phyloP scores from a whole-genome alignment of 495 filamentous ascomycete genomes.

The Hypoxylon lenormandii region DNA sequence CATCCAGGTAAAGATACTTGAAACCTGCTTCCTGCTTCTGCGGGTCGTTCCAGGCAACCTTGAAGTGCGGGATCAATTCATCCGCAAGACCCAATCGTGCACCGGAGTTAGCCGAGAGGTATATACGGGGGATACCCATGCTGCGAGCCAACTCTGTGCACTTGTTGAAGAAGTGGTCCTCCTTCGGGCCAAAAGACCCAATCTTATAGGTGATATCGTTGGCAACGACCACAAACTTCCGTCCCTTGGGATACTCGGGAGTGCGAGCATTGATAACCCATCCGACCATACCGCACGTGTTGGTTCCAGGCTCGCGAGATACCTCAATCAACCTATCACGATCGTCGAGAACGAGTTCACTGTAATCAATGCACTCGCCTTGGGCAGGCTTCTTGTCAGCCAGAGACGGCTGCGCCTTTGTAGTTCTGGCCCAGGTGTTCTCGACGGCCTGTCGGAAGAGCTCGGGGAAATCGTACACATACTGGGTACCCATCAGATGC shows the following conservation, averaged over 20 bases:
- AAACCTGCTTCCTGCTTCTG: conserved; percentile 88
- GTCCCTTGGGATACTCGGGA: conserved; percentile 93
- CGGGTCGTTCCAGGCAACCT: conserved; percentile 92
- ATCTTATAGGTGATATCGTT: conserved; percentile 99
- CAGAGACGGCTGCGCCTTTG: conserved; percentile 75
- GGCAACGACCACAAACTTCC: conserved; percentile 93
- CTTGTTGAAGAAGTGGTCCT: conserved; percentile 99
- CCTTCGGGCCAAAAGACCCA: conserved; percentile 93
- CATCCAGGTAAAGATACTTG: conserved; percentile 96
- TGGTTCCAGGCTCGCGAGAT: conserved; percentile 90
- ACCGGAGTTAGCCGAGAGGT: conserved; percentile 99
- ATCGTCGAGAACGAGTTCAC: conserved; percentile 92
- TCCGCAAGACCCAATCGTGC: conserved; percentile 96
- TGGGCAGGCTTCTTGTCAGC: conserved; percentile 82
- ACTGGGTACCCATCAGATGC: conserved; percentile 98
- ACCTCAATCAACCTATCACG: conserved; percentile 92
- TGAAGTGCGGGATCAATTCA: conserved; percentile 96
- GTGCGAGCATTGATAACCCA: conserved; percentile 97
- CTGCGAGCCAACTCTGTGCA: conserved; percentile 94
- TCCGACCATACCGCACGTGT: conserved; percentile 96
- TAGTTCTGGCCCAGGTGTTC: conserved; percentile 86
- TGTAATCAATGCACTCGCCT: conserved; percentile 95
- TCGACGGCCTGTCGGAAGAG: conserved; percentile 98
- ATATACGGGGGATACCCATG: conserved; percentile 94
- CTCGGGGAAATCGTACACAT: conserved; percentile 99